Conservation (phyloP, 2,329 filamentous ascomycete species). For the Hymenoscyphus occultus region DNA sequence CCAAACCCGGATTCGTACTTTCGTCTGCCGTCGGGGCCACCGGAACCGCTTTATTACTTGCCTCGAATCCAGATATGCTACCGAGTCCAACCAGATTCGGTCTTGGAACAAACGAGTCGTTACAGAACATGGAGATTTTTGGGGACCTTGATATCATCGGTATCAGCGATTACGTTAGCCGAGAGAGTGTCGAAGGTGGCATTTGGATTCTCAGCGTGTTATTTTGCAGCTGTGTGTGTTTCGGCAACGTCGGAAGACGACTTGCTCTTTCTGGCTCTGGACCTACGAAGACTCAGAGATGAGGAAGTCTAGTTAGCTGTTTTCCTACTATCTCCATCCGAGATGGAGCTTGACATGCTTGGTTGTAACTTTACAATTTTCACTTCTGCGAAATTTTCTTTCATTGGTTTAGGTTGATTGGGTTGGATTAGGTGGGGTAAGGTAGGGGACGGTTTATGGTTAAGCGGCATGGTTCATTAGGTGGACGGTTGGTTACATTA, state of each 20-base stretch:
- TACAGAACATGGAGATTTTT: slow-evolving; percentile 15
- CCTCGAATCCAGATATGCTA: slow-evolving; percentile 74
- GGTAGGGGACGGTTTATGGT: no score
- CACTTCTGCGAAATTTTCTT: no score
- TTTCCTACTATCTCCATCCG: no score
- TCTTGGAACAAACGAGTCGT: slow-evolving; percentile 17
- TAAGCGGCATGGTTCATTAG: no score
- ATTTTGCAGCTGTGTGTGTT: slow-evolving; percentile 92
- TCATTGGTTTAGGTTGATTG: no score
- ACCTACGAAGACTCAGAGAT: not conserved
- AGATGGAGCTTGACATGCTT: no score
- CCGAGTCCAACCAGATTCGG: slow-evolving; percentile 54
- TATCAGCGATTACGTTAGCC: slow-evolving; percentile 54
- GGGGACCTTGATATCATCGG: slow-evolving; percentile 15
- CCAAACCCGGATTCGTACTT: slow-evolving; percentile 77
- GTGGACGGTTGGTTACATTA: not conserved
- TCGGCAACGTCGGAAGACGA: slow-evolving; percentile 88
- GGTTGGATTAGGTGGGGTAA: no score
- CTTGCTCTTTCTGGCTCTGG: slow-evolving; percentile 47
- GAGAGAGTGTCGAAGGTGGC: slow-evolving; percentile 66
- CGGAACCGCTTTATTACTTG: slow-evolving; percentile 71
- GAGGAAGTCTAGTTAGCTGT: not conserved
- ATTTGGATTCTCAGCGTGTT: slow-evolving; percentile 92
- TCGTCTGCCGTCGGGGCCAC: slow-evolving; percentile 69
- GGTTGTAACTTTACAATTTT: no score